Conservation (phyloP, 116 monocot genomes). For the Iris pallida region DNA sequence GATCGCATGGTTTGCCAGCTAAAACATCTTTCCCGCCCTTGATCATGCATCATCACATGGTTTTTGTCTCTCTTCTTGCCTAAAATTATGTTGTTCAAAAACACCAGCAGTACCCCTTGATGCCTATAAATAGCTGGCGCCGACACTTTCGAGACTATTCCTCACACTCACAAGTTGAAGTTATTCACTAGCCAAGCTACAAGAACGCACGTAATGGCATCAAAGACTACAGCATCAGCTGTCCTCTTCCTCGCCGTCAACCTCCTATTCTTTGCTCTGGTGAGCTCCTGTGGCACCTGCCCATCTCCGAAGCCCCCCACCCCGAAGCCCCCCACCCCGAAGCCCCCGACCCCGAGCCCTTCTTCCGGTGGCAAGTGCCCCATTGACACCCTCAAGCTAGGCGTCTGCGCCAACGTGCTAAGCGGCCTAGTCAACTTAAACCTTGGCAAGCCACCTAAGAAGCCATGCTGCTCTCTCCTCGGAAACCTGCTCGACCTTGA, state of each 20-base stretch:
- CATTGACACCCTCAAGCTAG: slow-evolving; percentile 1
- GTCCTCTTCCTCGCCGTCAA: neutral
- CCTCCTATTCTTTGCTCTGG: slow-evolving; percentile 3
- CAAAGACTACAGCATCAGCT: neutral
- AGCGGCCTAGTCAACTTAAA: slow-evolving; percentile 7
- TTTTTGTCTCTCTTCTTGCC: too few relatives aligned
- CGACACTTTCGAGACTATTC: too few relatives aligned
- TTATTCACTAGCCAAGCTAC: too few relatives aligned
- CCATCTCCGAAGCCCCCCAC: neutral
- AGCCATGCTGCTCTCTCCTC: slow-evolving; percentile 8
- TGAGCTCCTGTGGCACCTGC: neutral
- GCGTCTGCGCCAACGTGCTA: slow-evolving; percentile 5
- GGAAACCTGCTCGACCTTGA: neutral
- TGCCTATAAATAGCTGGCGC: too few relatives aligned
- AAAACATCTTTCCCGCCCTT: too few relatives aligned
- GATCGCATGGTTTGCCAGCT: too few relatives aligned
- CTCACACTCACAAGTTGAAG: too few relatives aligned
- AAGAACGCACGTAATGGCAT: too few relatives aligned
- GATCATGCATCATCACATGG: too few relatives aligned
- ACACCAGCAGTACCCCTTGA: too few relatives aligned
- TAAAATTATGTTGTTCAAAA: too few relatives aligned
- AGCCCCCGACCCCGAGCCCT: neutral
- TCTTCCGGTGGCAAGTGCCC: neutral
- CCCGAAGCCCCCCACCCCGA: neutral
- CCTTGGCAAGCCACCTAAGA: slow-evolving; percentile 4